Conservation (phyloP, 2,329 filamentous ascomycete species). For the Monosporascus sp. region DNA sequence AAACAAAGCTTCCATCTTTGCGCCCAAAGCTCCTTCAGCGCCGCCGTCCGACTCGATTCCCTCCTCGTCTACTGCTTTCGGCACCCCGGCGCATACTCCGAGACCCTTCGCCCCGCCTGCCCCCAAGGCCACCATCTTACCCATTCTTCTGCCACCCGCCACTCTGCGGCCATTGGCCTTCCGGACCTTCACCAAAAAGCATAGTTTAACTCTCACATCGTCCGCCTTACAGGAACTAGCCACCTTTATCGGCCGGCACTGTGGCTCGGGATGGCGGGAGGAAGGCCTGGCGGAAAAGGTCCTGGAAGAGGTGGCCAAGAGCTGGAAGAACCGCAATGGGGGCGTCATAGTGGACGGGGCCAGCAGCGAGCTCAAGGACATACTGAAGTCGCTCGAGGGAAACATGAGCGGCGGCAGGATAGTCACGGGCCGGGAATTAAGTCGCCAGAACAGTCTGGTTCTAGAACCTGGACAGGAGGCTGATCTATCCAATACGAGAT, state of each 20-base stretch:
- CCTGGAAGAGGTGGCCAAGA: constrained; percentile 82
- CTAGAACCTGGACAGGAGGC: constrained; percentile 50
- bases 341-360: constrained; percentile 87
- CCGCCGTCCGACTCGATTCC: constrained; percentile 58
- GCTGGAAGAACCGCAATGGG: constrained; percentile 86
- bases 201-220: constrained; percentile 87
- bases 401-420: constrained; percentile 84
- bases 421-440: constrained; percentile 48
- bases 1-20: constrained; percentile 32
- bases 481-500: constrained; percentile 48
- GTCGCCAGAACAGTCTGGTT: constrained; percentile 59
- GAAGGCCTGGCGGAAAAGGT: constrained; percentile 89
- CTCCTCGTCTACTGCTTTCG: constrained; percentile 87
- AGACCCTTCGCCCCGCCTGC: constrained; percentile 53
- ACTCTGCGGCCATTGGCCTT: constrained; percentile 88
- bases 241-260: constrained; percentile 85
- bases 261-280: constrained; percentile 93
- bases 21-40: constrained; percentile 27
- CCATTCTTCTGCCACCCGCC: constrained; percentile 81
- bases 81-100: constrained; percentile 76
- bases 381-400: constrained; percentile 77
- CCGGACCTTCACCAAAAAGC: constrained; percentile 93
- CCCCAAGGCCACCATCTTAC: constrained; percentile 62
- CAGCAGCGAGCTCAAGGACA: constrained; percentile 69
- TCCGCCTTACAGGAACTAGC: constrained; percentile 80